These are phyloP conservation scores for Ustilago trichophora DNA, from an alignment of 1,284 basidiomycete genomes.

Conservation along the genomic window DNA sequence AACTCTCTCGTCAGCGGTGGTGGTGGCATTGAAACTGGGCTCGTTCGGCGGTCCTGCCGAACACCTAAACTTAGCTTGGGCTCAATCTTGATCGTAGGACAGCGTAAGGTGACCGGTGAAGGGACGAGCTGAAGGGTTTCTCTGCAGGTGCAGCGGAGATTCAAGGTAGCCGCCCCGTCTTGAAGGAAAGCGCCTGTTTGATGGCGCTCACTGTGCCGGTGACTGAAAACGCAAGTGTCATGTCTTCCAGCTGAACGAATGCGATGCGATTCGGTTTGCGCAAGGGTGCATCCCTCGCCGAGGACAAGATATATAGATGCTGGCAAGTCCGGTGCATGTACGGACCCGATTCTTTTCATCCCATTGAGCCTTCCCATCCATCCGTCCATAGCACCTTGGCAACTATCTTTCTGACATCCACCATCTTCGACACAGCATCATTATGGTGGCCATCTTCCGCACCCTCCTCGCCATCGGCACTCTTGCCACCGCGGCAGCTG, in stretches of 20 bases:
- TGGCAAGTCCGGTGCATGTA: neutral
- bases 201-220: neutral
- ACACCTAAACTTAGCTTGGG: no score
- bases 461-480: slow-evolving; percentile 15
- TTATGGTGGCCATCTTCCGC: slow-evolving; percentile 37
- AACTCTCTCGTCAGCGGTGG: no score
- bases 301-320: slow-evolving; percentile 9
- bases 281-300: slow-evolving; percentile 9
- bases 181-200: neutral
- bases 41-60: no score
- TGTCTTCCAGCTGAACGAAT: neutral
- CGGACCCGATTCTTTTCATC: neutral
- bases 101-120: no score
- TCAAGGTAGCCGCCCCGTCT: no score
- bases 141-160: slow-evolving; percentile 16
- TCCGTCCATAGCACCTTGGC: no score
- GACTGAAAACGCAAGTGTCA: neutral
- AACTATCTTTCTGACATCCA: neutral
- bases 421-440: neutral
- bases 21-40: no score
- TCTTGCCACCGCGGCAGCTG: slow-evolving; percentile 16
- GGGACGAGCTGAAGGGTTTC: neutral
- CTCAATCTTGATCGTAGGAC: no score
- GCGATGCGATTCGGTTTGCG: no score
- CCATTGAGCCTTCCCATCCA: neutral